Conservation (phyloP, 768 basidiomycete species). For the Filobasidium floriforme region DNA sequence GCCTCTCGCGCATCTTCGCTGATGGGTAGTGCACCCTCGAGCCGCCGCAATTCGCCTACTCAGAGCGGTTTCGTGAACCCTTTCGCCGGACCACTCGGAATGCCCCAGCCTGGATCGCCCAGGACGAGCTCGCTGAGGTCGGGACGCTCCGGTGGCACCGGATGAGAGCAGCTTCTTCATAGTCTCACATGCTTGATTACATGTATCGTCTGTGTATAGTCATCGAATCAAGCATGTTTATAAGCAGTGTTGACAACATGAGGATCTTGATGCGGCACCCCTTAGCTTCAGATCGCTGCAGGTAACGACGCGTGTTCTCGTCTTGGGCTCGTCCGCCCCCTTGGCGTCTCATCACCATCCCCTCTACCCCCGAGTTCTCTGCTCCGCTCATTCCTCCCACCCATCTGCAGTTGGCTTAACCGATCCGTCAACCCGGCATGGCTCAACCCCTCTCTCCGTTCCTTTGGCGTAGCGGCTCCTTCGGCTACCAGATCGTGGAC, state of each 20-base stretch:
- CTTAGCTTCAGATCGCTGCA: background rate
- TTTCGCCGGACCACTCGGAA: constrained; percentile 5
- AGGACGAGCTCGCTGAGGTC: no score
- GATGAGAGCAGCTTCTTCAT: no score
- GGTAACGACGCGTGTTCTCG: background rate
- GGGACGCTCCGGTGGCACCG: no score
- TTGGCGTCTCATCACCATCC: constrained; percentile 8
- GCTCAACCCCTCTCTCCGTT: constrained; percentile 3
- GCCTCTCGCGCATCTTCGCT: background rate
- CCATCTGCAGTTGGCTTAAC: background rate
- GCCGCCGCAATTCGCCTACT: background rate
- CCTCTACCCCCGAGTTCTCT: background rate
- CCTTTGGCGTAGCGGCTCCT: constrained; percentile 14
- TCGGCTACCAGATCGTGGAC: constrained; percentile 12
- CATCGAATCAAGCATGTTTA: no score
- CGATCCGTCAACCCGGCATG: constrained; percentile 1
- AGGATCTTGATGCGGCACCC: no score
- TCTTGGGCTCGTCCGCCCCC: constrained; percentile 9
- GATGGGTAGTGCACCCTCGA: background rate
- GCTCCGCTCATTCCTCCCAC: background rate
- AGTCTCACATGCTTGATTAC: no score
- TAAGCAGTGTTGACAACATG: no score
- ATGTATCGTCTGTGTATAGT: no score
- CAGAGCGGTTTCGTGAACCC: constrained; percentile 1
- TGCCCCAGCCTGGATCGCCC: background rate